These are phyloP conservation scores for Trypanosoma cruzi DNA, from an alignment of 208 protist species.

Conservation along the genomic window DNA sequence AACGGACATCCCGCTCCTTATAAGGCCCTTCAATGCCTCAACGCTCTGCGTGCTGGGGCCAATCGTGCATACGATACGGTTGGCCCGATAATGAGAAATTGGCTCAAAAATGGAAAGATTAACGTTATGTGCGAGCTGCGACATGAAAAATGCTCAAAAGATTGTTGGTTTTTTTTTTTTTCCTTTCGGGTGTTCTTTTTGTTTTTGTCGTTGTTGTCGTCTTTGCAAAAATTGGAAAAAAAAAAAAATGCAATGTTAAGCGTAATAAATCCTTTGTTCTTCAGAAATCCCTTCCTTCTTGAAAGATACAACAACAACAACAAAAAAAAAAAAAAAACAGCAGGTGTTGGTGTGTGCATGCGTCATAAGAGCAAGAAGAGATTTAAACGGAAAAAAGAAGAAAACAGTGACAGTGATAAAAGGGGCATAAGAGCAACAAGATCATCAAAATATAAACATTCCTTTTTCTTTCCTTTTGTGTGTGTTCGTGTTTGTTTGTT, in stretches of 20 bases:
- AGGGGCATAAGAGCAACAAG: neutral
- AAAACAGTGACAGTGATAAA: neutral
- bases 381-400: no score
- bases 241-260: no score
- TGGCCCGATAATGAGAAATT: conserved; percentile 76
- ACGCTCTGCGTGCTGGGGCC: conserved; percentile 95
- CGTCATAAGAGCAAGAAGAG: no score
- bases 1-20: conserved; percentile 97
- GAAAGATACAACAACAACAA: no score
- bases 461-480: conserved; percentile 7
- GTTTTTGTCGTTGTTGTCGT: conserved; percentile 13
- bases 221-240: no score
- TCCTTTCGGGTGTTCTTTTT: conserved; percentile 11
- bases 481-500: conserved; percentile 3
- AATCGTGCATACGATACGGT: conserved; percentile 97
- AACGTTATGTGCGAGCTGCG: conserved; percentile 89
- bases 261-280: no score
- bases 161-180: no score
- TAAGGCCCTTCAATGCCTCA: conserved; percentile 92
- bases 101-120: conserved; percentile 90
- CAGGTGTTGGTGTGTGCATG: no score
- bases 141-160: conserved; percentile 41
- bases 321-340: neutral
- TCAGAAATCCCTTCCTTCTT: no score
- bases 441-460: neutral